A percentile compares a stretch with the other conserved stretches of the same genome.
phyloP scores from a whole-genome alignment of 1,139 yeast genomes.

The Taiozyma onychis region DNA sequence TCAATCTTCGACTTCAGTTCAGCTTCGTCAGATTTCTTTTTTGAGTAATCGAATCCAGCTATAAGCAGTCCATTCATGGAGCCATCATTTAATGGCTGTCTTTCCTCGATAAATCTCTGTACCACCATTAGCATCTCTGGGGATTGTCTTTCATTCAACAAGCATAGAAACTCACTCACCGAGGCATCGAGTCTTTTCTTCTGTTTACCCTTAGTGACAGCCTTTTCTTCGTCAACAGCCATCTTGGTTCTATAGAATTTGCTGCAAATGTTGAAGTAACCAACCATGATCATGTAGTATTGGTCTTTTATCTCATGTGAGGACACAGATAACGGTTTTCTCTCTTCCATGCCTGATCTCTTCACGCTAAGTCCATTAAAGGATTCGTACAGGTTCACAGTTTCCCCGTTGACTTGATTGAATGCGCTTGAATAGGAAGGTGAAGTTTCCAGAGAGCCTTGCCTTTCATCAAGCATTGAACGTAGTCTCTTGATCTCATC shows the following conservation, averaged over 20 bases:
- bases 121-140: slow-evolving; percentile 17
- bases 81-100: slow-evolving; percentile 9
- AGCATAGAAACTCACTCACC: slow-evolving; percentile 9
- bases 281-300: slow-evolving; percentile 16
- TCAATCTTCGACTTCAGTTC: slow-evolving; percentile 21
- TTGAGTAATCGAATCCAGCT: slow-evolving; percentile 1
- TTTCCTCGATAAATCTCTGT: slow-evolving; percentile 13
- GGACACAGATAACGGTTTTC: slow-evolving; percentile 17
- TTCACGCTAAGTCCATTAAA: slow-evolving; percentile 19
- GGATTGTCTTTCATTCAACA: slow-evolving; percentile 17
- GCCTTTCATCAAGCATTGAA: neutral
- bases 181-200: slow-evolving; percentile 20
- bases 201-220: slow-evolving; percentile 4
- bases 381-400: slow-evolving; percentile 19
- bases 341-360: slow-evolving; percentile 23
- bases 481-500: slow-evolving; percentile 10
- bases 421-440: neutral
- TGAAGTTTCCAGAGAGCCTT: neutral
- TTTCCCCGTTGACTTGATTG: slow-evolving; percentile 4
- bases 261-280: slow-evolving; percentile 17
- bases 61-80: slow-evolving; percentile 7
- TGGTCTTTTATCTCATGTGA: slow-evolving; percentile 18
- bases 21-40: slow-evolving; percentile 1
- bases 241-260: slow-evolving; percentile 10
- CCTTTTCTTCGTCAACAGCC: slow-evolving; percentile 6